Evolutionary conservation across 768 basidiomycete species (phyloP), one percentile per base, ranked within the genome.

Genomic region (Mycena olivaceomarginata): DNA sequence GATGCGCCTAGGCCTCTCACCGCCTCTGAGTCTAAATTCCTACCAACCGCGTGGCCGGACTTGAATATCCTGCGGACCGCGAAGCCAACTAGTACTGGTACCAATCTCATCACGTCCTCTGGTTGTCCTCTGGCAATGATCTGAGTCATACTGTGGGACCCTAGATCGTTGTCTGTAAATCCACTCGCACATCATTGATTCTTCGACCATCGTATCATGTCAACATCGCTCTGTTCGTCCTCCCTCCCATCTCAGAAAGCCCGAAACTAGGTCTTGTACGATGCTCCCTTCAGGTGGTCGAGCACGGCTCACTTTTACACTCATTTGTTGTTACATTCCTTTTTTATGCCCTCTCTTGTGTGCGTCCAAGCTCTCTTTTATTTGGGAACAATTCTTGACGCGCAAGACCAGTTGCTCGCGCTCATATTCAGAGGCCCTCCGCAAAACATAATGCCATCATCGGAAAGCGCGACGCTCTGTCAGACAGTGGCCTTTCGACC

Each of bases 291-390:
- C 16, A 76, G 75, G 69, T 51, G 56, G 75, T 40, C 69, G 75
- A 70, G 41, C 25, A n/a, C 65, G 75, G 69, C 64, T 76, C 69
- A 15, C 67, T 11, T n/a, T 76, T 41, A 67, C 75, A 60, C 48
- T 76, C 75, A 70, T 76, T 76, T 48, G 57, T 60, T 67, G 51
- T 43, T 46, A 76, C 75, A 25, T 76, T 76, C 75, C 40, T 76
- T 76, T 67, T 37, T 51, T 71, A 51, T 60, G 56, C 56, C 56
- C 56, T 31, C 56, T 57, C 25, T 31, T 57, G 13, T 57, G 75
- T 76, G 64, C 63, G 75, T 70, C 20, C 37, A 41, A 16, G 8
- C 8, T 20, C 22, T 37, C 8, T 20, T 56, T 37, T 48, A 5
- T 16, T 20, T 59, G 13, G 6, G 16, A 51, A 25, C 9, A 39